Base-by-base conservation (phyloP, 805 yeast genomes). In the Kazachstania bromeliacearum region DNA sequence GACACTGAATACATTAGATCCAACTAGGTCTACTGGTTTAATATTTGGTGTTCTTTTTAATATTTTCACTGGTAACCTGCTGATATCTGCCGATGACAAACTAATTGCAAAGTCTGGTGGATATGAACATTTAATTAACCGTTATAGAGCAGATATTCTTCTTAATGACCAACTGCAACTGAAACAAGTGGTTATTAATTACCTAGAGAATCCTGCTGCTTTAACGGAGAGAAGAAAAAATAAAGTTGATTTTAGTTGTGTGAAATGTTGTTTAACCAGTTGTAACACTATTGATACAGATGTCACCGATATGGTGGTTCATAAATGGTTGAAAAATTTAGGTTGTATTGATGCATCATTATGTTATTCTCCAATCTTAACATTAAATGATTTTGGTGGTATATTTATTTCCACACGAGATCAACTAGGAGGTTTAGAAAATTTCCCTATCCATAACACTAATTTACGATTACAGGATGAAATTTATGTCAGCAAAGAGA, bases 331-430 rank as follows among this genome's bases (percentile, higher is more conserved):
- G 33, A 73, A 78, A 45, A 96, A 97, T 2, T 59, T 92, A 36
- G 98, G 98, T 0, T 85, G 94, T 50, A 71, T 66, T 37, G 73
- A 72, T 36, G 79, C 94, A 0, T 70, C 80, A 25, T 73, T 75
- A 35, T 83, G 85, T 4, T 79, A 87, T 20, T 79, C 95, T 0
- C 99, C 99, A 0, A 72, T 92, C 66, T 65, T 92, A 30, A 82
- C 96, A 0, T 63, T 92, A 34, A 75, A 83, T 44, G 98, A 92
- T 53, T 94, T 87, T 51, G 98, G 98, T 23, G 99, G 99, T 2
- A 84, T 89, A 75, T 87, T 88, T 9, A 76, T 92, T 5, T 77
- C 96, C 1, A 73, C 87, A 70, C 70, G 94, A 45, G 99, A 92
- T 57, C 89, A 95, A 85, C 63, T 88, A 12, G 61, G 61, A 5